Evolutionary conservation across 2,329 filamentous ascomycete species (phyloP).

Genomic region (Arthroderma sp.): DNA sequence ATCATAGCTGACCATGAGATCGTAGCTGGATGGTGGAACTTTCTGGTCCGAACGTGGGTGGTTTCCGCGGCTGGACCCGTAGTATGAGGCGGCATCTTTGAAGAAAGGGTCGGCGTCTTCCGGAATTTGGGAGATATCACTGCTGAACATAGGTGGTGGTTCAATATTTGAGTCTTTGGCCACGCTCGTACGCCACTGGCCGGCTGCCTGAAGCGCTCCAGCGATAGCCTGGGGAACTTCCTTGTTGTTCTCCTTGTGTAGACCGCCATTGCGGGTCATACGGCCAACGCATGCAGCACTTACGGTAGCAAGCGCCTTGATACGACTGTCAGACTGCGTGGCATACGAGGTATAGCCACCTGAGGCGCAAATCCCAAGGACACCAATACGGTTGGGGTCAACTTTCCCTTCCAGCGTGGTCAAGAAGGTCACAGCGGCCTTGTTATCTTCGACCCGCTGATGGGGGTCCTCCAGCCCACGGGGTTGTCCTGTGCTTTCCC

Average conservation of each 20-base stretch:
- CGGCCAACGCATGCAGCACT: constrained; percentile 20
- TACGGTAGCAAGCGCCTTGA: constrained; percentile 26
- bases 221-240: background rate
- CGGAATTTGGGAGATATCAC: background rate
- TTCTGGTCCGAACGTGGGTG: constrained; percentile 13
- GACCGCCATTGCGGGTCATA: constrained; percentile 1
- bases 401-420: constrained; percentile 13
- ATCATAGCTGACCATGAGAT: constrained; percentile 16
- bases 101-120: background rate
- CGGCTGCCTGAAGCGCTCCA: background rate
- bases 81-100: constrained; percentile 11
- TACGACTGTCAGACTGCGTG: constrained; percentile 25
- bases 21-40: constrained; percentile 13
- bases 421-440: constrained; percentile 23
- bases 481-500: constrained; percentile 24
- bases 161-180: background rate
- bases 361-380: constrained; percentile 28
- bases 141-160: background rate
- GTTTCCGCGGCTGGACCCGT: constrained; percentile 12
- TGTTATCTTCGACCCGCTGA: constrained; percentile 26
- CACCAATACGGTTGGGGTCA: constrained; percentile 23
- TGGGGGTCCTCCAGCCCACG: constrained; percentile 26
- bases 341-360: constrained; percentile 25
- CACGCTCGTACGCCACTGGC: background rate
- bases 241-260: background rate